phyloP scores from a whole-genome alignment of 129 eudicot species.

The Flaveria sonorensis region DNA sequence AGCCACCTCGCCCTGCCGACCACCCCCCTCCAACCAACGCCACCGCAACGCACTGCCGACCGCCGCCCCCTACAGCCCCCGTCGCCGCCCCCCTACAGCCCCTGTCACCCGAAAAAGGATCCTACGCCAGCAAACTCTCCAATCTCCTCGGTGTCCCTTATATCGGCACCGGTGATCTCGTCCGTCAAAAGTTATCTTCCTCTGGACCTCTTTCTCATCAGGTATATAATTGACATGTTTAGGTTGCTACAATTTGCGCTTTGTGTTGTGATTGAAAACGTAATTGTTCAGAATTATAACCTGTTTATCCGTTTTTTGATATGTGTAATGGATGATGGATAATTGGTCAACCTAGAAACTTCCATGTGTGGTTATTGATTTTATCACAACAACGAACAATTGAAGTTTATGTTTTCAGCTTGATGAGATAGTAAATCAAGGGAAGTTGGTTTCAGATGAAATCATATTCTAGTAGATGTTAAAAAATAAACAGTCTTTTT shows the following conservation, averaged over 20 bases:
- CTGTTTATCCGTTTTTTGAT: no score
- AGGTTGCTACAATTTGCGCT: not conserved
- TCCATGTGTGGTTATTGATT: not conserved
- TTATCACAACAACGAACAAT: not conserved
- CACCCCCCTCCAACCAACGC: no score
- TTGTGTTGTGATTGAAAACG: no score
- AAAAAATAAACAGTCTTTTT: no score
- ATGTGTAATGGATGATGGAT: no score
- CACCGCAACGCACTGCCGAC: no score
- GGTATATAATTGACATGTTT: conserved; percentile 36
- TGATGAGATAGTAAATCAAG: conserved; percentile 80
- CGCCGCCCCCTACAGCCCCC: no score
- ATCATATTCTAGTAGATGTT: no score
- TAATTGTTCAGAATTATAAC: no score
- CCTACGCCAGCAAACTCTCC: conserved; percentile 80
- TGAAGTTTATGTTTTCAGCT: conserved; percentile 51
- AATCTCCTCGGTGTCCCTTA: conserved; percentile 84
- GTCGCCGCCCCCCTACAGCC: no score
- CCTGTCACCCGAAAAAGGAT: conserved; percentile 83
- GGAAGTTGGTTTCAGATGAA: conserved; percentile 90
- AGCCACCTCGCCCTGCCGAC: no score
- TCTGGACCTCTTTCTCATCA: conserved; percentile 70
- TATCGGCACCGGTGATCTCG: conserved; percentile 97
- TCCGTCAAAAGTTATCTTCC: conserved; percentile 71
- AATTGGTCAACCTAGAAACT: no score